Evolutionary conservation across 2,329 filamentous ascomycete species (phyloP), one percentile per base, ranked within the genome.

Genomic region (Keithomyces neogunnii): DNA sequence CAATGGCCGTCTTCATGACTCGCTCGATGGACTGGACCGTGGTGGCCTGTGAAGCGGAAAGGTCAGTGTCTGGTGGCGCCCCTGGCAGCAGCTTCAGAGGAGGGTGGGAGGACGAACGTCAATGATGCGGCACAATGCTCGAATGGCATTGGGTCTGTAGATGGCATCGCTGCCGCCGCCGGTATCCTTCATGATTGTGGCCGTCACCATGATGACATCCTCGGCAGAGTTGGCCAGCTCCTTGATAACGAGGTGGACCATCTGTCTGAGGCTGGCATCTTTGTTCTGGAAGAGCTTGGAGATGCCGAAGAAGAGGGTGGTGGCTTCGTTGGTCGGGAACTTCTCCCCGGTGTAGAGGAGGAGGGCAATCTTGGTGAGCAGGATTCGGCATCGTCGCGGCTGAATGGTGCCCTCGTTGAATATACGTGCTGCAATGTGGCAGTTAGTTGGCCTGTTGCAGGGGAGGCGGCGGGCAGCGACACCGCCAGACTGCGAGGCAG

Each of bases 271-370:
- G 63, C 89, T 92, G 63, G 91, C 88, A 85, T 99, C 93, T 73
- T 96, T 97, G 74, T 97, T 97, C 78, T 97, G 92, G 80, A 99
- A 99, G 55, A 97, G 82, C 80, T 97, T 97, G 56, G 92, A 97
- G 71, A 95, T 97, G 62, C 92, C 91, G 69, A 97, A 97, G 82
- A 99, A 99, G 59, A 99, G 86, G 46, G 89, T 92, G 33, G 93
- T 97, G 61, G 93, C 93, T 81, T 99, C 93, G 67, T 95, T 95
- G 54, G 88, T 92, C 45, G 92, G 91, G 77, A 97, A 99, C 67
- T 85, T 90, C 75, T 99, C 93, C 62, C 93, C 93, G 26, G 90
- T 97, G 73, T 96, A 96, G 62, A 99, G 81, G 58, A 99, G 85
- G 53, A 97, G 86, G 47, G 89, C 89, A 66, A 99, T 93, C 79